Conservation (phyloP, 2,329 filamentous ascomycete genomes). For the Hypoxylon sp. region DNA sequence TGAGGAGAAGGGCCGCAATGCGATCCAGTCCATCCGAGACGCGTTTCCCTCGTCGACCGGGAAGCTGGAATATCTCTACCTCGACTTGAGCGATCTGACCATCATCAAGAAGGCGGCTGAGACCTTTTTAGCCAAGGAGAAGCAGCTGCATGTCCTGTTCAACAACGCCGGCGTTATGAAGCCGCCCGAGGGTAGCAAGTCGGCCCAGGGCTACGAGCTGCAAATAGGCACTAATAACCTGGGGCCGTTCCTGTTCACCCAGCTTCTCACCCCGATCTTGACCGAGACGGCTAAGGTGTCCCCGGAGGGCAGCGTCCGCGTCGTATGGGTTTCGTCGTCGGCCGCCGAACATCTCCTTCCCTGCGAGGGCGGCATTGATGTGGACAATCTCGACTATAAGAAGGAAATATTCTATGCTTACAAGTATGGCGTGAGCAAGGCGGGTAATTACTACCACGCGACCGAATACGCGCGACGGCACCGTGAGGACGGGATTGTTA, state of each 20-base stretch:
- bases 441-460: slow-evolving; percentile 42
- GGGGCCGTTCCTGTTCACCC: slow-evolving; percentile 44
- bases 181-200: slow-evolving; percentile 47
- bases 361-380: slow-evolving; percentile 37
- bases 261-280: slow-evolving; percentile 41
- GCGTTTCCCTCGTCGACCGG: slow-evolving; percentile 35
- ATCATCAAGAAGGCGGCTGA: slow-evolving; percentile 31
- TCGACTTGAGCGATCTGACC: slow-evolving; percentile 25
- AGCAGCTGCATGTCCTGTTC: slow-evolving; percentile 48
- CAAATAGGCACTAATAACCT: slow-evolving; percentile 45
- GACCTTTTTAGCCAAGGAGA: slow-evolving; percentile 36
- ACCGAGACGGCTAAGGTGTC: slow-evolving; percentile 37
- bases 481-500: slow-evolving; percentile 40
- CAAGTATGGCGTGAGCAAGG: slow-evolving; percentile 45
- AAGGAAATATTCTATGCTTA: slow-evolving; percentile 28
- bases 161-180: slow-evolving; percentile 53
- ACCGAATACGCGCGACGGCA: slow-evolving; percentile 42
- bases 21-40: slow-evolving; percentile 36
- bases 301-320: slow-evolving; percentile 37
- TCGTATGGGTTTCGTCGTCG: slow-evolving; percentile 45
- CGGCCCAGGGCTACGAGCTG: slow-evolving; percentile 46
- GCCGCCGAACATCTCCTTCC: slow-evolving; percentile 37
- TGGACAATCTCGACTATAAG: slow-evolving; percentile 45
- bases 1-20: slow-evolving; percentile 34
- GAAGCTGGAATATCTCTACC: slow-evolving; percentile 33